Percentiles rank a stretch among this genome's conserved stretches.
These are phyloP conservation scores for Tylopilus vinaceipallidus DNA, from an alignment of 768 basidiomycete genomes.

Conservation along the genomic window DNA sequence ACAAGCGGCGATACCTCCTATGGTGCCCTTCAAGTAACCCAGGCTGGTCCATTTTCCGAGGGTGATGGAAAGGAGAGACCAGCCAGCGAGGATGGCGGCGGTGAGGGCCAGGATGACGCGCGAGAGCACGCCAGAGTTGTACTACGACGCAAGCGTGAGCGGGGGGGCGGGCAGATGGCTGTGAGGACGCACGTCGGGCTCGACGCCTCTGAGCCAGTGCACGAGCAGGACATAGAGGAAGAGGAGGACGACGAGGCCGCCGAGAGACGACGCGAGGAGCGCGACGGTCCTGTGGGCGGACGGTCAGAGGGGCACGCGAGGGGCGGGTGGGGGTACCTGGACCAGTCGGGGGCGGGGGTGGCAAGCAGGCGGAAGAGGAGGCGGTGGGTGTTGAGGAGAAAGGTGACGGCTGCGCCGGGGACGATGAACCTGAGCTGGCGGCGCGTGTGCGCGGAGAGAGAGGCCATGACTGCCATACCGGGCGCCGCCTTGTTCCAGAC, in stretches of 20 bases:
- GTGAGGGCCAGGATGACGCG: slow-evolving; percentile 71
- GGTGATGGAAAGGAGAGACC: slow-evolving; percentile 58
- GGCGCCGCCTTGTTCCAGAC: too few species aligned
- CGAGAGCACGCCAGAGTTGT: slow-evolving; percentile 68
- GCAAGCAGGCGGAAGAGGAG: slow-evolving; percentile 44
- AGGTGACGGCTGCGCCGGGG: slow-evolving; percentile 65
- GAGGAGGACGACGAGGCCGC: slow-evolving; percentile 59
- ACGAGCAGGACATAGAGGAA: slow-evolving; percentile 71
- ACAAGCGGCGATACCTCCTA: slow-evolving; percentile 49
- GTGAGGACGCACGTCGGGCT: slow-evolving; percentile 58
- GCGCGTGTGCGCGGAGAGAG: slow-evolving; percentile 52
- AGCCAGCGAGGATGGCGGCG: slow-evolving; percentile 65
- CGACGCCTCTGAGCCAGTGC: slow-evolving; percentile 64
- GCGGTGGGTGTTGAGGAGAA: slow-evolving; percentile 55
- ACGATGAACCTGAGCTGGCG: slow-evolving; percentile 75
- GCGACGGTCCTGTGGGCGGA: slow-evolving; percentile 47
- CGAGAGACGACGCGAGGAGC: slow-evolving; percentile 50
- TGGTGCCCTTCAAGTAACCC: slow-evolving; percentile 60
- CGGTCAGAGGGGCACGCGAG: background rate
- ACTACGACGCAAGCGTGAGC: slow-evolving; percentile 41
- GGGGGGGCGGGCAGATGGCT: background rate
- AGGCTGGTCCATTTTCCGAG: slow-evolving; percentile 66
- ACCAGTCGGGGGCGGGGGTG: slow-evolving; percentile 42
- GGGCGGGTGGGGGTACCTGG: slow-evolving; percentile 38
- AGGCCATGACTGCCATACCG: slow-evolving; percentile 18